Percentiles rank a stretch among this genome's conserved stretches.
These are phyloP conservation scores for Oleoguttula mirabilis DNA, from an alignment of 495 filamentous ascomycete genomes.

Conservation along the genomic window DNA sequence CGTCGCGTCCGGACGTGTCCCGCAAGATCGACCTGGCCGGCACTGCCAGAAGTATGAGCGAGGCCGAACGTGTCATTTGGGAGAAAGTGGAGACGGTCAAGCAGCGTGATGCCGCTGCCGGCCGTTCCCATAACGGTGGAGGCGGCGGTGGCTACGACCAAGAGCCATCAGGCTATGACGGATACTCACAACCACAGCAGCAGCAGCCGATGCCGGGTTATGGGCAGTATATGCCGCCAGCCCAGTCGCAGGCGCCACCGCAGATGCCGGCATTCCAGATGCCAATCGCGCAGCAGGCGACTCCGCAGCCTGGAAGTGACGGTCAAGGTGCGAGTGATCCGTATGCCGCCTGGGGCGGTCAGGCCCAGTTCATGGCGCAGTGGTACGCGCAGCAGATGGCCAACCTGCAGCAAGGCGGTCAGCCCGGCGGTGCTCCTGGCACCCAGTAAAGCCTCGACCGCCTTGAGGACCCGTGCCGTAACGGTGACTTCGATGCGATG, in stretches of 20 bases:
- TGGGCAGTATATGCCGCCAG: constrained; percentile 18
- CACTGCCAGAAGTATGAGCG: constrained; percentile 54
- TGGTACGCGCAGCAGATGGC: constrained; percentile 47
- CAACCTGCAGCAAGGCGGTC: constrained; percentile 14
- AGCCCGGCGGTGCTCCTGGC: constrained; percentile 4
- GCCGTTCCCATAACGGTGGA: constrained; percentile 5
- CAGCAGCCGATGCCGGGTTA: constrained; percentile 24
- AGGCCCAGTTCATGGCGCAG: constrained; percentile 48
- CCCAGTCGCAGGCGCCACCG: constrained; percentile 22
- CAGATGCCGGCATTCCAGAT: constrained; percentile 29
- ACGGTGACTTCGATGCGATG: too few species aligned
- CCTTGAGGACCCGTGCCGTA: too few species aligned
- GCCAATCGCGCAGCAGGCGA: constrained; percentile 34
- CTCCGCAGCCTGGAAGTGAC: constrained; percentile 22
- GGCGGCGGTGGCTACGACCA: neutral
- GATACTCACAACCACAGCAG: constrained; percentile 35
- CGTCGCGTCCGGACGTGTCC: constrained; percentile 57
- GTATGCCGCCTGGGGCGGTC: constrained; percentile 55
- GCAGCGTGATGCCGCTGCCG: constrained; percentile 23
- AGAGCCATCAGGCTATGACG: constrained; percentile 9
- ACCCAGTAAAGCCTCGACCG: neutral
- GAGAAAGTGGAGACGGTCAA: constrained; percentile 76
- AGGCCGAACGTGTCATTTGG: constrained; percentile 64
- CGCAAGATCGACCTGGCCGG: constrained; percentile 73
- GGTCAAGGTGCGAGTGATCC: constrained; percentile 30